phyloP scores from a whole-genome alignment of 495 filamentous ascomycete genomes.

The Neurospora intermedia region DNA sequence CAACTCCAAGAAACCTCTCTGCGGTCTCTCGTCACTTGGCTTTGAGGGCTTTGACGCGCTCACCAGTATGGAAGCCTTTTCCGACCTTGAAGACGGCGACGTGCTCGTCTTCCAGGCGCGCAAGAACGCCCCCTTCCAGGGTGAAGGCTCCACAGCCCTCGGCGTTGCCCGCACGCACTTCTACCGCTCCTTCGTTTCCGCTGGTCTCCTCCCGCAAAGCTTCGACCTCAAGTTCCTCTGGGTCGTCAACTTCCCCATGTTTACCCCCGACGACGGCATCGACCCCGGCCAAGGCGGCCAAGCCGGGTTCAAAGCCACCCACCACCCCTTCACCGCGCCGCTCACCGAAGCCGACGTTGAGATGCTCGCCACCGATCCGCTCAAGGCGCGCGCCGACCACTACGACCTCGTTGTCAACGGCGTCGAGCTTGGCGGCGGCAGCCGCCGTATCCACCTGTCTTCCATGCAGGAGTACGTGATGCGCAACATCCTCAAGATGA shows the following conservation, averaged over 20 bases:
- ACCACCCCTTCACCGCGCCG: constrained; percentile 94
- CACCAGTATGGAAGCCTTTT: constrained; percentile 9
- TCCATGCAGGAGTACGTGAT: constrained; percentile 78
- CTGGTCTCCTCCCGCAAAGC: constrained; percentile 44
- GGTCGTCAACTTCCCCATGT: constrained; percentile 86
- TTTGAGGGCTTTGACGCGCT: constrained; percentile 55
- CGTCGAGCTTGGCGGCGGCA: constrained; percentile 87
- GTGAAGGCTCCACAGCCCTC: constrained; percentile 61
- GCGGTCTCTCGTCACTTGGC: constrained; percentile 64
- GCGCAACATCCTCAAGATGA: constrained; percentile 63
- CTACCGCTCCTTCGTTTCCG: constrained; percentile 51
- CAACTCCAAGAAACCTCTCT: constrained; percentile 56
- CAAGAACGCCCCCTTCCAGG: constrained; percentile 44
- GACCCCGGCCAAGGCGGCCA: constrained; percentile 76
- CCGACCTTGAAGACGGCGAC: constrained; percentile 47
- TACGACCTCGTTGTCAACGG: constrained; percentile 96
- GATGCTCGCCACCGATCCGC: constrained; percentile 59
- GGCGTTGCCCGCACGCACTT: constrained; percentile 66
- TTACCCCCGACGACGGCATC: constrained; percentile 55
- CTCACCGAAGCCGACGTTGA: constrained; percentile 61
- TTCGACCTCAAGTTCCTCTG: constrained; percentile 60
- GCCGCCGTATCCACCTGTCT: constrained; percentile 81
- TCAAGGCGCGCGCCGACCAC: constrained; percentile 64
- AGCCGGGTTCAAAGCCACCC: constrained; percentile 75
- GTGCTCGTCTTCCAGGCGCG: constrained; percentile 75